Evolutionary conservation across 2,329 filamentous ascomycete genomes (phyloP).

Genomic region (Claviceps lovelessii): DNA sequence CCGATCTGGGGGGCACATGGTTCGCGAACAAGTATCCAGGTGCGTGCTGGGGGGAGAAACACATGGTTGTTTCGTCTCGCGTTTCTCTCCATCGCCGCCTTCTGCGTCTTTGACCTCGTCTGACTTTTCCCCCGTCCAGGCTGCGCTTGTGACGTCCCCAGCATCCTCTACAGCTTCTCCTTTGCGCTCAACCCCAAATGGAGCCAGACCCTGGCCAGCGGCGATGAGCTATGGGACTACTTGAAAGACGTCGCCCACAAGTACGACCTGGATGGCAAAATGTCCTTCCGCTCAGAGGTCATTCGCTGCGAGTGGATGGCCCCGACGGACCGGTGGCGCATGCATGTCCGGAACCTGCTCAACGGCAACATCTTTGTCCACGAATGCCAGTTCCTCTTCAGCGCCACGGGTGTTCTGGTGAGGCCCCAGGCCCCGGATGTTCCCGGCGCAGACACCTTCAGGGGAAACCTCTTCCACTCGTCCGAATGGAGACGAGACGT

Average conservation of each 20-base stretch:
- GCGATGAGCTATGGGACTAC: slow-evolving; percentile 42
- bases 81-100: too few species aligned
- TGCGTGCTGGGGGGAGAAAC: slow-evolving; percentile 4
- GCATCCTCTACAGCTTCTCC: slow-evolving; percentile 45
- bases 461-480: slow-evolving; percentile 32
- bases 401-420: slow-evolving; percentile 20
- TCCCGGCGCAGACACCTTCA: slow-evolving; percentile 34
- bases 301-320: slow-evolving; percentile 25
- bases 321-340: slow-evolving; percentile 19
- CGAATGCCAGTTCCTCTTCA: slow-evolving; percentile 27
- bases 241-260: slow-evolving; percentile 35
- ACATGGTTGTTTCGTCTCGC: too few species aligned
- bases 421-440: slow-evolving; percentile 25
- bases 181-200: slow-evolving; percentile 48
- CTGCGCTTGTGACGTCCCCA: slow-evolving; percentile 42
- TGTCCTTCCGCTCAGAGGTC: slow-evolving; percentile 25
- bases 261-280: slow-evolving; percentile 25
- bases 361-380: slow-evolving; percentile 15
- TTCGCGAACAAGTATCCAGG: slow-evolving; percentile 47
- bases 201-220: slow-evolving; percentile 41
- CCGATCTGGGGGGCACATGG: slow-evolving; percentile 50
- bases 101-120: neutral
- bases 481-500: slow-evolving; percentile 39
- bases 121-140: slow-evolving; percentile 7
- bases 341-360: slow-evolving; percentile 15